phyloP scores from a whole-genome alignment of 345 rosid species.

The Xanthoceras sorbifolium region DNA sequence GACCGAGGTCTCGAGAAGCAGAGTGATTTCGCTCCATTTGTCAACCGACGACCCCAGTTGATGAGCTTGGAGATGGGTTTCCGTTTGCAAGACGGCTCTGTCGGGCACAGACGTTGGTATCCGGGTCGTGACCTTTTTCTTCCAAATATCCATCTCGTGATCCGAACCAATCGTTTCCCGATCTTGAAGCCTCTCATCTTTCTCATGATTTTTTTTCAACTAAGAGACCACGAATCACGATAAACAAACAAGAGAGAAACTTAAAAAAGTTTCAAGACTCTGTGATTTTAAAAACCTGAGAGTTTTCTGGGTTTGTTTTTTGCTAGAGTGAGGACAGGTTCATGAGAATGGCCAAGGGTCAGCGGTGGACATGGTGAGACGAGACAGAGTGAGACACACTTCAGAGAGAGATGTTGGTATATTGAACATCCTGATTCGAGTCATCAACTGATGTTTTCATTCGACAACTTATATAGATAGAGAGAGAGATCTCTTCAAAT shows the following conservation, averaged over 20 bases:
- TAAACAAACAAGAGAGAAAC: neutral
- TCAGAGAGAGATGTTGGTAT: slow-evolving; percentile 55
- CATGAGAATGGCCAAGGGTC: slow-evolving; percentile 63
- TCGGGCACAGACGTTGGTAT: slow-evolving; percentile 27
- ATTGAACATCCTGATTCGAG: slow-evolving; percentile 34
- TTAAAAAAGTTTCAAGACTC: neutral
- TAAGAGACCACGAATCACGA: neutral
- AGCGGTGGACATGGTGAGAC: slow-evolving; percentile 47
- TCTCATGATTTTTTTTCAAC: slow-evolving; percentile 29
- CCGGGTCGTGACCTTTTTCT: slow-evolving; percentile 34
- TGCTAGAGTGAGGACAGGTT: neutral
- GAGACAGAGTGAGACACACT: slow-evolving; percentile 43
- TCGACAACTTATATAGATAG: neutral
- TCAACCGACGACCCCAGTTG: slow-evolving; percentile 65
- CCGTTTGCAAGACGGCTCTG: slow-evolving; percentile 20
- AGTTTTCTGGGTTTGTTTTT: neutral
- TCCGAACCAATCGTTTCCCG: slow-evolving; percentile 48
- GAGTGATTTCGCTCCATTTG: slow-evolving; percentile 44
- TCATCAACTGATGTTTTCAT: slow-evolving; percentile 22
- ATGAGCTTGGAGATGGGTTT: slow-evolving; percentile 53
- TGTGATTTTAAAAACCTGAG: neutral
- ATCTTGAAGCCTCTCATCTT: slow-evolving; percentile 69
- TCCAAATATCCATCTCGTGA: slow-evolving; percentile 54
- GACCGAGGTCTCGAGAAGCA: slow-evolving; percentile 35
- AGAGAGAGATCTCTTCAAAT: neutral